These are phyloP conservation scores for Phlegmacium glaucopus DNA, from an alignment of 768 basidiomycete species.

Conservation along the genomic window DNA sequence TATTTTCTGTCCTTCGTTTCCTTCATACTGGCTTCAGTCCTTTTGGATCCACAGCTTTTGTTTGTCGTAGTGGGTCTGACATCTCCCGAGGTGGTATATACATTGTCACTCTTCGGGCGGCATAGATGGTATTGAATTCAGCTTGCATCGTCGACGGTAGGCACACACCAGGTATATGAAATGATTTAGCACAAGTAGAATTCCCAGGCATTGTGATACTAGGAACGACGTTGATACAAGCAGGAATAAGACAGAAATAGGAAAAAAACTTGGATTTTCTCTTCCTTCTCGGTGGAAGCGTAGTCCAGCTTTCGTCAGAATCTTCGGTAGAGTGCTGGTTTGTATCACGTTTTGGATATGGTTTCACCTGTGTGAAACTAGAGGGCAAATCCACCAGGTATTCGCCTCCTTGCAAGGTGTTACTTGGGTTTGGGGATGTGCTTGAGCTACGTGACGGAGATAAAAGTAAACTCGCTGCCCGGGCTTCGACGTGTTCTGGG, in stretches of 20 bases:
- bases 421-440: too few relatives aligned
- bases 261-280: slow-evolving; percentile 17
- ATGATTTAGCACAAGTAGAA: neutral
- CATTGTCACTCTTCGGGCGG: slow-evolving; percentile 9
- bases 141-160: neutral
- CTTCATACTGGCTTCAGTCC: neutral
- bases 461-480: too few relatives aligned
- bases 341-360: slow-evolving; percentile 16
- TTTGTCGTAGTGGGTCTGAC: neutral
- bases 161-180: too few relatives aligned
- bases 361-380: neutral
- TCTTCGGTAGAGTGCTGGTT: slow-evolving; percentile 25
- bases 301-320: slow-evolving; percentile 35
- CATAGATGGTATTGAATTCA: neutral
- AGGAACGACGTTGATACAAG: neutral
- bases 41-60: too few relatives aligned
- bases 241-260: neutral
- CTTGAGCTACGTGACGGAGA: too few relatives aligned
- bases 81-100: slow-evolving; percentile 18
- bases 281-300: slow-evolving; percentile 31
- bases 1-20: neutral
- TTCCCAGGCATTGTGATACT: neutral
- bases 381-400: neutral
- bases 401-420: too few relatives aligned
- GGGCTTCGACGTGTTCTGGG: too few relatives aligned